Conservation (phyloP, 768 basidiomycete species). For the Hygrocybe coccinea region DNA sequence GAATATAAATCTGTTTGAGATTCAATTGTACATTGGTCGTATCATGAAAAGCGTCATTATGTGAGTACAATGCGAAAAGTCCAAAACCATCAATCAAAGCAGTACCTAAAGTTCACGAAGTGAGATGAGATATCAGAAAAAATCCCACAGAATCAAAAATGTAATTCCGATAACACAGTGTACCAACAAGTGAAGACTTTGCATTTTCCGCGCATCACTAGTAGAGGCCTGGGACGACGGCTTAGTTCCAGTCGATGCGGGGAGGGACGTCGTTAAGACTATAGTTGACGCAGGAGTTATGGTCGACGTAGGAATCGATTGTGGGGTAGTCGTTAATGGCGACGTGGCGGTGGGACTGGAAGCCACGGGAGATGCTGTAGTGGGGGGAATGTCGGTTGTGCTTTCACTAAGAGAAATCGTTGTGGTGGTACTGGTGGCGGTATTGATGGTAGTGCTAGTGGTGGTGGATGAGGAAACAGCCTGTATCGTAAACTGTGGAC, state of each 20-base stretch:
- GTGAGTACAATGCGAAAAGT: neutral
- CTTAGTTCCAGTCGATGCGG: too few relatives aligned
- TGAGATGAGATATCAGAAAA: too few relatives aligned
- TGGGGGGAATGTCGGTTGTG: neutral
- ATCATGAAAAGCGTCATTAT: neutral
- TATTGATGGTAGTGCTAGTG: neutral
- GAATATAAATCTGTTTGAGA: neutral
- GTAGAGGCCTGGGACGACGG: neutral
- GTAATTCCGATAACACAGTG: too few relatives aligned
- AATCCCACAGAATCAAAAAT: too few relatives aligned
- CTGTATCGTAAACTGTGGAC: constrained; percentile 56
- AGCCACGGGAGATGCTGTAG: neutral
- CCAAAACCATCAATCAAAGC: too few relatives aligned
- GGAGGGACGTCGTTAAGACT: neutral
- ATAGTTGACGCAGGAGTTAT: neutral
- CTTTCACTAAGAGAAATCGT: neutral
- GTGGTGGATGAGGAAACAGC: constrained; percentile 34
- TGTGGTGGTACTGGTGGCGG: neutral
- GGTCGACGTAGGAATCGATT: neutral
- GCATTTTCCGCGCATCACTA: neutral
- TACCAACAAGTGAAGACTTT: neutral
- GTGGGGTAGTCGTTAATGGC: neutral
- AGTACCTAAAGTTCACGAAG: too few relatives aligned
- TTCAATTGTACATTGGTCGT: neutral
- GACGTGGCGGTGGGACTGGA: neutral